Evolutionary conservation across 768 basidiomycete species (phyloP), one percentile per base, ranked within the genome.

Genomic region (Phylloporus rhodoxanthus): DNA sequence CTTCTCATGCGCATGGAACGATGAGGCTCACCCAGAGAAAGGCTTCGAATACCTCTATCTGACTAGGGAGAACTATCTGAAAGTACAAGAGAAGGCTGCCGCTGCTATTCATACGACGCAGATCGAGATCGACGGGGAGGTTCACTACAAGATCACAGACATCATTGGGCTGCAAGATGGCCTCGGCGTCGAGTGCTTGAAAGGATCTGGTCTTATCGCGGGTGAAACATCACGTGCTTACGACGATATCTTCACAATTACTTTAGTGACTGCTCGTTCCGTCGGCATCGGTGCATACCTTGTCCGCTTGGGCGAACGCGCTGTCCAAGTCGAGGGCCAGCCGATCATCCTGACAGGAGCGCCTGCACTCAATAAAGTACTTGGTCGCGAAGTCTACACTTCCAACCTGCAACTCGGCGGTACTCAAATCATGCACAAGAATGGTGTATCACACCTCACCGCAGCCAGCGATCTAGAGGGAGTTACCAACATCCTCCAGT

Each of bases 371-470:
- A 99, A 98, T 80, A 98, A 99, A 72, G 96, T 99, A 5, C 83
- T 99, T 37, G 96, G 96, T 53, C 88, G 96, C 43, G 96, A 98
- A 68, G 96, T 99, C 40, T 98, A 99, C 68, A 97, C 96, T 8
- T 96, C 93, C 47, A 98, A 98, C 69, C 70, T 99, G 58, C 96
- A 98, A 68, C 88, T 99, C 52, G 96, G 96, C 55, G 96, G 96
- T 47, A 98, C 96, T n/a, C 96, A 99, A 64, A 98, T 99, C 75
- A 98, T 99, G 96, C 89, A 92, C 82, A 97, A 97, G 82, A 99
- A 99, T 64, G 96, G 96, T 70, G 90, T 98, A 48, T 96, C 95
- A 5, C 96, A 99, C 67, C 74, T 98, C 51, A 94, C 91, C 4
- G 94, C 96, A 29, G 81, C 81, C 60, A 97, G 92, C 65, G 96